phyloP scores from a whole-genome alignment of 768 basidiomycete genomes.

The Termitomyces sp. region DNA sequence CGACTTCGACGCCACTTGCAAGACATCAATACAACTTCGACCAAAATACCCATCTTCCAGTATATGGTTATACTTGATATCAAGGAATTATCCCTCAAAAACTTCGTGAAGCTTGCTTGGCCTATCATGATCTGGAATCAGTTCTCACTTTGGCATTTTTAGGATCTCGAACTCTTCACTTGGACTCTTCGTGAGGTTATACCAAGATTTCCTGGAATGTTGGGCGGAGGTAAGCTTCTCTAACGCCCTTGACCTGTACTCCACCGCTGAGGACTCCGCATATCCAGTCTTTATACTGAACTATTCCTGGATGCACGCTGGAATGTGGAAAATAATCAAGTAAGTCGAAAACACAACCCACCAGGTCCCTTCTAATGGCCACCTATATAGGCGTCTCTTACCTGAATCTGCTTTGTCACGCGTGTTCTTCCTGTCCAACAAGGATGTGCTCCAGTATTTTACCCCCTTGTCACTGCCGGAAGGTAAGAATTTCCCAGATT shows the following conservation, averaged over 20 bases:
- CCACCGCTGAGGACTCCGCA: slow-evolving; percentile 4
- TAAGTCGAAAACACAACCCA: slow-evolving; percentile 27
- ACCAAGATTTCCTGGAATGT: slow-evolving; percentile 72
- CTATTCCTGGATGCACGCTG: slow-evolving; percentile 70
- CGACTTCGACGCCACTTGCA: slow-evolving; percentile 54
- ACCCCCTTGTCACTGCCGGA: slow-evolving; percentile 49
- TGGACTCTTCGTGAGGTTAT: slow-evolving; percentile 67
- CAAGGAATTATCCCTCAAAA: slow-evolving; percentile 49
- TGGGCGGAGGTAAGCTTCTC: slow-evolving; percentile 55
- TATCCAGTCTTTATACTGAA: slow-evolving; percentile 64
- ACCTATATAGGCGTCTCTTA: slow-evolving; percentile 48
- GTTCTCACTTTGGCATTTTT: slow-evolving; percentile 10
- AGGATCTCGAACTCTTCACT: slow-evolving; percentile 60
- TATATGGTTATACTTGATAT: slow-evolving; percentile 69
- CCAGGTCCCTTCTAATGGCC: slow-evolving; percentile 6
- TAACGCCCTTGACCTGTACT: neutral
- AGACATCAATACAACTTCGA: slow-evolving; percentile 36
- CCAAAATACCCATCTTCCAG: slow-evolving; percentile 46
- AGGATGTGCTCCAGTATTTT: slow-evolving; percentile 56
- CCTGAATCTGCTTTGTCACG: slow-evolving; percentile 57
- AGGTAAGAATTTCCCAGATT: slow-evolving; percentile 34
- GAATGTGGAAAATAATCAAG: slow-evolving; percentile 67
- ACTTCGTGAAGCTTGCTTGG: slow-evolving; percentile 36
- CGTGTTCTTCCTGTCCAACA: slow-evolving; percentile 60
- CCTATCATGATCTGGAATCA: neutral